phyloP scores from a whole-genome alignment of 225 moss, liverwort and hornwort genomes.

The Neckera pumila region DNA sequence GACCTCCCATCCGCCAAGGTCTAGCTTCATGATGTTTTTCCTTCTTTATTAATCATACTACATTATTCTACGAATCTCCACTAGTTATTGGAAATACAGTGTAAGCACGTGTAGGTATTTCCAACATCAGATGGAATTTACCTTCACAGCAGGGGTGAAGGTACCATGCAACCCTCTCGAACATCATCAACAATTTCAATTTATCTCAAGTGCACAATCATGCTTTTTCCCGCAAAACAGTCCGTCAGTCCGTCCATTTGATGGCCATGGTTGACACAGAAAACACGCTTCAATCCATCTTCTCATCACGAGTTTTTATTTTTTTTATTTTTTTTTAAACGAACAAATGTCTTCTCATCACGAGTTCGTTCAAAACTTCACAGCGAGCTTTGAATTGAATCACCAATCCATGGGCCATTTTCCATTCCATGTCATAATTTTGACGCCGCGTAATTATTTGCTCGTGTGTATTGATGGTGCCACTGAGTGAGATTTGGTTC shows the following conservation, averaged over 20 bases:
- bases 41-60: not conserved
- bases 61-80: not conserved
- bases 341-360: too few species aligned
- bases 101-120: not conserved
- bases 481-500: not conserved
- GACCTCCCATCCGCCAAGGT: not conserved
- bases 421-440: not conserved
- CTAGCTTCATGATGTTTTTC: not conserved
- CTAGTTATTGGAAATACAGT: not conserved
- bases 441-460: not conserved
- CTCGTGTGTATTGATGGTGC: not conserved
- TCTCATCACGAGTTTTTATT: not conserved
- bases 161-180: not conserved
- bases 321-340: too few species aligned
- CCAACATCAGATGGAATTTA: not conserved
- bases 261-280: not conserved
- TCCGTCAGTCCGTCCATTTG: not conserved
- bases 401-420: too few species aligned
- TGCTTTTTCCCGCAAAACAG: not conserved
- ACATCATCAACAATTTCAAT: not conserved
- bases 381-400: not conserved
- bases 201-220: not conserved
- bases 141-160: not conserved
- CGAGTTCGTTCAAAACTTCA: not conserved
- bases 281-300: too few species aligned